phyloP scores from a whole-genome alignment of 2,329 filamentous ascomycete genomes.

The Dactylellina sp. region DNA sequence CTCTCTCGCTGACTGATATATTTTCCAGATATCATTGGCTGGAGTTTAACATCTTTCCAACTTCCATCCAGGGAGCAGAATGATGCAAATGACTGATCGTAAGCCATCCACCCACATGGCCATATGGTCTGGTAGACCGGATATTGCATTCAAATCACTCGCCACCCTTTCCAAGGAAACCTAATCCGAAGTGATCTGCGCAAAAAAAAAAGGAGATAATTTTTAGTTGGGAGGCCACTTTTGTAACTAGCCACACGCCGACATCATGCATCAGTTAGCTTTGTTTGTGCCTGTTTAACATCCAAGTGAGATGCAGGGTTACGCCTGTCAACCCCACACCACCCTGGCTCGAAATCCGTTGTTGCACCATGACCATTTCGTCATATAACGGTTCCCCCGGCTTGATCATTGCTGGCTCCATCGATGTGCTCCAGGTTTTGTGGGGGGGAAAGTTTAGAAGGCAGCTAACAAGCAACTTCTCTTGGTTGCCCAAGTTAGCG shows the following conservation, averaged over 20 bases:
- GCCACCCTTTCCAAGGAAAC: no score
- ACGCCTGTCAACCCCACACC: conserved; percentile 1
- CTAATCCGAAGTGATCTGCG: no score
- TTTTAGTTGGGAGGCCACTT: background rate
- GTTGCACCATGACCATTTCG: background rate
- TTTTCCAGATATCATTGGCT: no score
- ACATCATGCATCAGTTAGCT: background rate
- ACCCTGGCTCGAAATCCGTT: background rate
- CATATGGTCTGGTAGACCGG: no score
- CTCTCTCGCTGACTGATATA: no score
- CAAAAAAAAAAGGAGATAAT: no score
- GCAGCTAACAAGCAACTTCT: no score
- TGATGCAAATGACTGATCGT: conserved; percentile 6
- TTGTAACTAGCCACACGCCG: conserved; percentile 16
- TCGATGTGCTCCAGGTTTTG: background rate
- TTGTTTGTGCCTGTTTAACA: background rate
- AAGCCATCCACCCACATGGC: background rate
- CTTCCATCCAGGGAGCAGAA: no score
- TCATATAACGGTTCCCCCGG: background rate
- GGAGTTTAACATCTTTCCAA: no score
- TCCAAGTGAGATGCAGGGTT: background rate
- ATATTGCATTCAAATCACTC: no score
- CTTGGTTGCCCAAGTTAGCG: no score
- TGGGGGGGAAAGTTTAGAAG: no score
- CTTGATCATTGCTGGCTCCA: background rate